These are phyloP conservation scores for Glebionis coronaria DNA, from an alignment of 129 eudicot genomes.

Conservation along the genomic window DNA sequence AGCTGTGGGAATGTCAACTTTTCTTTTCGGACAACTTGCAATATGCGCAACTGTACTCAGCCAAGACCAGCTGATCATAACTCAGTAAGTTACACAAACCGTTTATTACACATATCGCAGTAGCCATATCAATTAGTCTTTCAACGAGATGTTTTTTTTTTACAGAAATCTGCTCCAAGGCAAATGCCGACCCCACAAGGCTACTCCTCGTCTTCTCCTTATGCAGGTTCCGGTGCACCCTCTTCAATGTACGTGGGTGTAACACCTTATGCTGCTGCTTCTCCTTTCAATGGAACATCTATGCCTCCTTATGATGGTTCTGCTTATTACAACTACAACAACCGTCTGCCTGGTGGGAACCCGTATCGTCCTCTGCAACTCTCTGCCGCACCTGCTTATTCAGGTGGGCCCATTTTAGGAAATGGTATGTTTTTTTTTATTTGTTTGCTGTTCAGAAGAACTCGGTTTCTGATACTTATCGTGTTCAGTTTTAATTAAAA, in stretches of 20 bases:
- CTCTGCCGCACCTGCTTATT: constrained; percentile 67
- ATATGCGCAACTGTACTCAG: constrained; percentile 94
- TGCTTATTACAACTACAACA: constrained; percentile 62
- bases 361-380: constrained; percentile 72
- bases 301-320: constrained; percentile 84
- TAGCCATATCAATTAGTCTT: background rate
- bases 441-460: too few relatives aligned
- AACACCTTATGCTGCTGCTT: constrained; percentile 74
- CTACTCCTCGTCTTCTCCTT: constrained; percentile 65
- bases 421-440: constrained; percentile 35
- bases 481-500: too few relatives aligned
- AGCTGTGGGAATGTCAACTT: constrained; percentile 96
- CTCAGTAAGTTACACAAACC: constrained; percentile 48
- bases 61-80: constrained; percentile 96
- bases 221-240: constrained; percentile 64
- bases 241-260: constrained; percentile 84
- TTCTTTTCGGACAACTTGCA: constrained; percentile 91
- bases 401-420: constrained; percentile 80
- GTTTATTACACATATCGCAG: background rate
- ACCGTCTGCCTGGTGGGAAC: constrained; percentile 75
- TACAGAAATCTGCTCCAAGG: constrained; percentile 78
- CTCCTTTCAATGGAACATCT: constrained; percentile 66
- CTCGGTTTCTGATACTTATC: too few relatives aligned
- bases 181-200: constrained; percentile 72
- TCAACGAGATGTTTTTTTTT: constrained; percentile 6